Percentiles rank a stretch among this genome's conserved stretches.
phyloP scores from a whole-genome alignment of 139 green algal genomes.

The Coelastrella sp. region DNA sequence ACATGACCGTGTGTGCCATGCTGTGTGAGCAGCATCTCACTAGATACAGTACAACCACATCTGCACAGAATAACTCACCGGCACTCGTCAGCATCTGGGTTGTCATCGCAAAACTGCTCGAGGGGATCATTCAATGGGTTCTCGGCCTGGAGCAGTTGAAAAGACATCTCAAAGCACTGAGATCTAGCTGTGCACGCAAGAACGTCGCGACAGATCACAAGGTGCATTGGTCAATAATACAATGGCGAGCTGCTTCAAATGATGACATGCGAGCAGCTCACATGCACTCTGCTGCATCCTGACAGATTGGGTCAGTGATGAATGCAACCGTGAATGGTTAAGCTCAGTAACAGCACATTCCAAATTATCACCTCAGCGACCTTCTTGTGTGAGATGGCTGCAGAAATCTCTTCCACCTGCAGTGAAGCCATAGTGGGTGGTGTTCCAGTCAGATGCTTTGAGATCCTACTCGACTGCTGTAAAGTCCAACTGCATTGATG shows the following conservation, averaged over 20 bases:
- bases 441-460: no score
- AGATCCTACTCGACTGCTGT: not conserved
- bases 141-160: not conserved
- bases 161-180: not conserved
- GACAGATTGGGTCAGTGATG: no score
- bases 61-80: not conserved
- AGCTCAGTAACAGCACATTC: no score
- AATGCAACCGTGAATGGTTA: no score
- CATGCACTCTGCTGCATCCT: no score
- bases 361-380: slow-evolving; percentile 45
- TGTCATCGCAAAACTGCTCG: slow-evolving; percentile 73
- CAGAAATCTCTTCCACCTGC: slow-evolving; percentile 65
- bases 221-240: no score
- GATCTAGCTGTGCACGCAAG: no score
- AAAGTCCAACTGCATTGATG: not conserved
- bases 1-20: no score
- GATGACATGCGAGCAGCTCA: no score
- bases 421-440: not conserved
- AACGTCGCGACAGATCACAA: no score
- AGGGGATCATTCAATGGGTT: slow-evolving; percentile 65
- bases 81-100: slow-evolving; percentile 76
- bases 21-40: not conserved
- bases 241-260: no score
- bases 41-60: no score
- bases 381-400: slow-evolving; percentile 62